These are phyloP conservation scores for Citrullus mucosospermus DNA, from an alignment of 306 rosid species.

Conservation along the genomic window DNA sequence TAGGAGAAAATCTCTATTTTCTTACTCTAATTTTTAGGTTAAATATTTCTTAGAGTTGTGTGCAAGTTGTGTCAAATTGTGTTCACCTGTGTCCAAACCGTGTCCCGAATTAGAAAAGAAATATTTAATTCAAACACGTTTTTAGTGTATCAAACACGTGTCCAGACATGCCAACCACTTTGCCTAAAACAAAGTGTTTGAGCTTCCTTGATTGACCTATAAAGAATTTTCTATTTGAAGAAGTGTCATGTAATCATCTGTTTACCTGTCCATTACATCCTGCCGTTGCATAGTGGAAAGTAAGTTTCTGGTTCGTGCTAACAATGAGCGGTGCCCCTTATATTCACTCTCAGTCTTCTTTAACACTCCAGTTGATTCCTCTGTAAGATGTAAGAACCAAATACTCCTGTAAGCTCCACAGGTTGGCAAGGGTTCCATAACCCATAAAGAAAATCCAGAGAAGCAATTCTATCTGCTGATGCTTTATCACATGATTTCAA, in stretches of 20 bases:
- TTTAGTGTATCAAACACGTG: too few species aligned
- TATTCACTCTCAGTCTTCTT: constrained; percentile 81
- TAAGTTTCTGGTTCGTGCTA: constrained; percentile 65
- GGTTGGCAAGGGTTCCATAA: background rate
- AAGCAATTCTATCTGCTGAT: background rate
- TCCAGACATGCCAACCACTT: too few species aligned
- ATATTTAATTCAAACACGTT: too few species aligned
- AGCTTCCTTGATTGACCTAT: background rate
- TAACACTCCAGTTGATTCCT: constrained; percentile 74
- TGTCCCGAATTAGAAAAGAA: too few species aligned
- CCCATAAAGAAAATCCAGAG: background rate
- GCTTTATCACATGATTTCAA: background rate
- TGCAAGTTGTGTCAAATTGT: too few species aligned
- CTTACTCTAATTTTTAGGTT: background rate
- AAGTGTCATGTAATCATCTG: background rate
- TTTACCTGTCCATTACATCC: constrained; percentile 80
- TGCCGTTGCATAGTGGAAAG: constrained; percentile 92
- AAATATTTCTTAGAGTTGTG: too few species aligned
- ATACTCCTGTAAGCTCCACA: background rate
- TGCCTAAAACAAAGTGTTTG: too few species aligned
- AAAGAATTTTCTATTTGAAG: background rate
- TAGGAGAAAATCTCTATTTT: too few species aligned
- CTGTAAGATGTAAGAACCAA: constrained; percentile 28
- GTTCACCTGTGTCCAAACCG: too few species aligned
- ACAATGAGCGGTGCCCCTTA: constrained; percentile 75